Percentiles rank a stretch among this genome's conserved stretches.
Conservation (phyloP, 2,329 filamentous ascomycete genomes). For the Ophiostoma sp. region DNA sequence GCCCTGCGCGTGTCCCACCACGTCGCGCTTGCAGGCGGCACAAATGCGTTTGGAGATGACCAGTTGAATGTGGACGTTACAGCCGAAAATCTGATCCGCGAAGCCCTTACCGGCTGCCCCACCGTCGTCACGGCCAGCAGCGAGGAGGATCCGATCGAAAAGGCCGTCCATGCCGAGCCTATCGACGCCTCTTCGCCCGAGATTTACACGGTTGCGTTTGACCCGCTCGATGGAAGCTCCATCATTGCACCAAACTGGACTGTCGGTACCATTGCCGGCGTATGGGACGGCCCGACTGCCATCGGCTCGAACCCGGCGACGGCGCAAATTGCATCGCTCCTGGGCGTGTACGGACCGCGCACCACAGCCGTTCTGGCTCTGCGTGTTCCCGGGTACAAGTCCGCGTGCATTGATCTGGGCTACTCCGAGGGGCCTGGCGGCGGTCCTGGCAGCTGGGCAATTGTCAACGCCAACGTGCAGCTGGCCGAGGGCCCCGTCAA, state of each 20-base stretch:
- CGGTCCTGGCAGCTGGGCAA: slow-evolving; percentile 28
- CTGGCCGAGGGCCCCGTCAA: slow-evolving; percentile 35
- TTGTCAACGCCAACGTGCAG: slow-evolving; percentile 40
- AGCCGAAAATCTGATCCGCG: slow-evolving; percentile 46
- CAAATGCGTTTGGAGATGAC: slow-evolving; percentile 52
- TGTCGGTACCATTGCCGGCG: slow-evolving; percentile 54
- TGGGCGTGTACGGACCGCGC: slow-evolving; percentile 51
- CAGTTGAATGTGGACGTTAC: slow-evolving; percentile 37
- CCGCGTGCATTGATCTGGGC: slow-evolving; percentile 49
- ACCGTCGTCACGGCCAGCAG: slow-evolving; percentile 49
- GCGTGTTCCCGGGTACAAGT: slow-evolving; percentile 38
- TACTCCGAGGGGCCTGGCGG: slow-evolving; percentile 27
- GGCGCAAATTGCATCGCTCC: slow-evolving; percentile 45
- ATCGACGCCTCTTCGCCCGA: slow-evolving; percentile 28
- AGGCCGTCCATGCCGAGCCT: slow-evolving; percentile 27
- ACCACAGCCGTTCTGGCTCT: slow-evolving; percentile 53
- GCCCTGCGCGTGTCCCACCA: slow-evolving; percentile 42
- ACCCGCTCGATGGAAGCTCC: slow-evolving; percentile 58
- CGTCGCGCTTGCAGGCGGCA: slow-evolving; percentile 42
- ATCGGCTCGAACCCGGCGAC: slow-evolving; percentile 37
- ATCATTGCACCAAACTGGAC: slow-evolving; percentile 55
- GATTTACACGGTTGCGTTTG: slow-evolving; percentile 55
- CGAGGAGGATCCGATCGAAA: slow-evolving; percentile 56
- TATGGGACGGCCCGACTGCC: slow-evolving; percentile 50
- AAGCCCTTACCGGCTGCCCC: slow-evolving; percentile 40